Conservation (phyloP, 2,329 filamentous ascomycete genomes). For the Fusarium sp. region DNA sequence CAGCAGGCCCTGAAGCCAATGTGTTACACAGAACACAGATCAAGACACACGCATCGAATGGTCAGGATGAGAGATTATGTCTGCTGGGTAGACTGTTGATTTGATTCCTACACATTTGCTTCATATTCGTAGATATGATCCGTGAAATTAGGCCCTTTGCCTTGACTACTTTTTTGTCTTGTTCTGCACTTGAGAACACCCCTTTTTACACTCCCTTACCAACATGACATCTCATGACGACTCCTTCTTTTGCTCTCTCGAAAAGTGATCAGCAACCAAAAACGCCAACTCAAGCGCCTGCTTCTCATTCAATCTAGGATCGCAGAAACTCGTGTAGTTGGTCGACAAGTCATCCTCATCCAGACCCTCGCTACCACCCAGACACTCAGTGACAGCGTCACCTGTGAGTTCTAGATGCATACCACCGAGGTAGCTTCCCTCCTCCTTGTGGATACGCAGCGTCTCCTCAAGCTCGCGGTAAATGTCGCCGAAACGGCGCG, state of each 20-base stretch:
- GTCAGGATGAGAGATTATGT: not conserved
- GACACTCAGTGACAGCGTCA: slow-evolving; percentile 95
- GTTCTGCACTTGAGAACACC: not conserved
- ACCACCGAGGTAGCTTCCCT: slow-evolving; percentile 89
- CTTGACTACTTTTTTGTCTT: not conserved
- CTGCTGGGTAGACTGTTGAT: slow-evolving; percentile 9
- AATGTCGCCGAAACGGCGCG: slow-evolving; percentile 89
- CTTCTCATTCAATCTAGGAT: slow-evolving; percentile 96
- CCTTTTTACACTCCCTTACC: slow-evolving; percentile 2
- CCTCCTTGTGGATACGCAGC: slow-evolving; percentile 83
- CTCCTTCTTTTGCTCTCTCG: slow-evolving; percentile 49
- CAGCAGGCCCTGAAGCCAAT: slow-evolving; percentile 8
- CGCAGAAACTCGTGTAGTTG: slow-evolving; percentile 96
- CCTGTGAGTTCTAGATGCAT: slow-evolving; percentile 96
- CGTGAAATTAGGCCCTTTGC: not conserved
- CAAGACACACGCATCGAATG: slow-evolving; percentile 14
- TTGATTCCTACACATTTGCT: not conserved
- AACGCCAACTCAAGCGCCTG: slow-evolving; percentile 96
- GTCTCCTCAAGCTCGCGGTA: slow-evolving; percentile 88
- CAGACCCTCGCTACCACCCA: slow-evolving; percentile 88
- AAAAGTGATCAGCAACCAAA: slow-evolving; percentile 85
- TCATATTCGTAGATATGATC: not conserved
- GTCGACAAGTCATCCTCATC: slow-evolving; percentile 88
- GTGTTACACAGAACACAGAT: slow-evolving; percentile 22
- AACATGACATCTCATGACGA: slow-evolving; percentile 1